Evolutionary conservation across 1,284 basidiomycete genomes (phyloP).

Genomic region (Naganishia liquefaciens): DNA sequence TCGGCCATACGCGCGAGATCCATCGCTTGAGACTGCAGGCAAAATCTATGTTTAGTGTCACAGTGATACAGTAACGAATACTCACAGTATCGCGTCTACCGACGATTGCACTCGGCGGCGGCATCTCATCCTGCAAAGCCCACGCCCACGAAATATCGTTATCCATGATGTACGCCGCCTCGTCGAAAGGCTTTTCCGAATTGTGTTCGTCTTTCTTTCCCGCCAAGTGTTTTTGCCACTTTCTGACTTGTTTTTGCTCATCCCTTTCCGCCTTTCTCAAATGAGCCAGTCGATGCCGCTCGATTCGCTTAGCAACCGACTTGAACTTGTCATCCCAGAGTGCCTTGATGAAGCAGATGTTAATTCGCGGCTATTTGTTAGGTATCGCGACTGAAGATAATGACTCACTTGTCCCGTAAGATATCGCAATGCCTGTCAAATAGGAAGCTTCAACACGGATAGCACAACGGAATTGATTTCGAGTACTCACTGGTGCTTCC

Average conservation of each 20-base stretch:
- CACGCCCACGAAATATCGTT: slow-evolving; percentile 49
- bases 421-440: slow-evolving; percentile 46
- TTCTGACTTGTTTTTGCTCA: slow-evolving; percentile 36
- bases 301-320: slow-evolving; percentile 42
- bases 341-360: slow-evolving; percentile 18
- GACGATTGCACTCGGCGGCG: slow-evolving; percentile 53
- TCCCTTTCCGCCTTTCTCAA: slow-evolving; percentile 45
- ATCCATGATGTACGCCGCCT: slow-evolving; percentile 36
- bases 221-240: slow-evolving; percentile 33
- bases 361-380: neutral
- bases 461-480: neutral
- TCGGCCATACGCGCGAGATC: slow-evolving; percentile 52
- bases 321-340: slow-evolving; percentile 52
- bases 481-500: slow-evolving; percentile 48
- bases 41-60: neutral
- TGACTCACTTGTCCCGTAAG: slow-evolving; percentile 48
- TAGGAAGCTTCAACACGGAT: slow-evolving; percentile 2
- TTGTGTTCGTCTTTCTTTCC: slow-evolving; percentile 28
- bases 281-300: slow-evolving; percentile 47
- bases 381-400: neutral
- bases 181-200: slow-evolving; percentile 33
- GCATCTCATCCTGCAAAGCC: slow-evolving; percentile 53
- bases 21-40: slow-evolving; percentile 36
- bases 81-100: slow-evolving; percentile 51
- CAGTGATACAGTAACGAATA: slow-evolving; percentile 1